Conservation (phyloP, 768 basidiomycete species). For the Mycena venus region DNA sequence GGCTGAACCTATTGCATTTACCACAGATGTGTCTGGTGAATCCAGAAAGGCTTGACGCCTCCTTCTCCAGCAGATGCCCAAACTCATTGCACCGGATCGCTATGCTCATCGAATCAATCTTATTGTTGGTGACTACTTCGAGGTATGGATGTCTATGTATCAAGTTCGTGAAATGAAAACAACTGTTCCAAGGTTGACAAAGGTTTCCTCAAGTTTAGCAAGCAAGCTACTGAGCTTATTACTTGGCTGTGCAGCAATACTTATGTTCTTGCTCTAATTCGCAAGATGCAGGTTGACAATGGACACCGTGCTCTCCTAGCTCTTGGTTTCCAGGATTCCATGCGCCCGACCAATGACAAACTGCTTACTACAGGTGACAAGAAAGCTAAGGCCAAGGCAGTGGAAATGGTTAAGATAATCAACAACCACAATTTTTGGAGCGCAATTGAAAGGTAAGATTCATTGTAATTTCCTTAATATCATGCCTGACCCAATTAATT, state of each 20-base stretch:
- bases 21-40: slow-evolving; percentile 46
- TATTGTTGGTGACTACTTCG: slow-evolving; percentile 54
- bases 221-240: slow-evolving; percentile 50
- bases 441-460: slow-evolving; percentile 40
- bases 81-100: slow-evolving; percentile 36
- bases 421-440: slow-evolving; percentile 47
- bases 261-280: slow-evolving; percentile 42
- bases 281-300: slow-evolving; percentile 35
- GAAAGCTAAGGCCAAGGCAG: slow-evolving; percentile 40
- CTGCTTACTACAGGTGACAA: slow-evolving; percentile 40
- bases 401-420: slow-evolving; percentile 44
- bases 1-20: slow-evolving; percentile 39
- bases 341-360: slow-evolving; percentile 16
- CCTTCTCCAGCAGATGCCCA: slow-evolving; percentile 24
- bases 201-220: slow-evolving; percentile 32
- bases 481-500: not conserved
- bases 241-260: slow-evolving; percentile 53
- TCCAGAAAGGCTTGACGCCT: slow-evolving; percentile 30
- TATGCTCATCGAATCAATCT: slow-evolving; percentile 51
- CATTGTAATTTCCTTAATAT: not conserved
- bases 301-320: slow-evolving; percentile 19
- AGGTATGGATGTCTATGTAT: not conserved
- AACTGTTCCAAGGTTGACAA: slow-evolving; percentile 30
- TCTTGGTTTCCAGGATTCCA: slow-evolving; percentile 38
- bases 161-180: not conserved